Base-by-base conservation (phyloP, 208 protist genomes). In the Acanthamoeba divionensis region DNA sequence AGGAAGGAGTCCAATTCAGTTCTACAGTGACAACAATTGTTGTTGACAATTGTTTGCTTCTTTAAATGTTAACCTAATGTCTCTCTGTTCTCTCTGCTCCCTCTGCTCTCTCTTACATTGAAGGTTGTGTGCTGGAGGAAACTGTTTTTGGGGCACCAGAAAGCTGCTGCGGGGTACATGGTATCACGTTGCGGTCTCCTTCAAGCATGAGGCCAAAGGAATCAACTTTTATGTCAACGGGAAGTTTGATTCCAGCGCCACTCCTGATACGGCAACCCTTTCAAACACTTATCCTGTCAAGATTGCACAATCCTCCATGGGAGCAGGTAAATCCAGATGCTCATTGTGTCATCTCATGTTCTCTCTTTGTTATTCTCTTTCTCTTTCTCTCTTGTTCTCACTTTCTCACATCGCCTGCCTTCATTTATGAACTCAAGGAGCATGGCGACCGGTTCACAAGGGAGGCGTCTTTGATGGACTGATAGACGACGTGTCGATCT, bases 161-260 rank as follows among this genome's bases (percentile, higher is more conserved):
- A n/a, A 41, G 5, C 54, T 86, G 10, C 15, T 24, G 52, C 18
- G 54, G 41, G 75, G 75, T 7, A 5, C 66, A 0, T 86, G 75
- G 75, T 86, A 86, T 33, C 75, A 86, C 52, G 75, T 86, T 5
- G 75, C 75, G 1, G 75, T 86, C 24, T 67, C 75, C 15, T 86
- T 86, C 75, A 7, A 65, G 10, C 9, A 65, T 13, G 15, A 8
- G 50, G 21, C 21, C 75, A 33, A 86, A 0, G 47, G 52, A 15
- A 21, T 86, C n/a, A 48, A 55, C 21, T 86, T 86, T 24, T 86
- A 86, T 44, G 48, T 86, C 29, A 86, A 86, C 26, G 75, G 75
- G 38, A 36, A 18, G 75, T 13, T 3, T 21, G 1, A 7, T 6
- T 33, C 6, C 73, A 77, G 0, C 65, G 75, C 52, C 6, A 65